Base-by-base conservation (phyloP, 164 flowering plant species). In the Nymphaea thermarum region DNA sequence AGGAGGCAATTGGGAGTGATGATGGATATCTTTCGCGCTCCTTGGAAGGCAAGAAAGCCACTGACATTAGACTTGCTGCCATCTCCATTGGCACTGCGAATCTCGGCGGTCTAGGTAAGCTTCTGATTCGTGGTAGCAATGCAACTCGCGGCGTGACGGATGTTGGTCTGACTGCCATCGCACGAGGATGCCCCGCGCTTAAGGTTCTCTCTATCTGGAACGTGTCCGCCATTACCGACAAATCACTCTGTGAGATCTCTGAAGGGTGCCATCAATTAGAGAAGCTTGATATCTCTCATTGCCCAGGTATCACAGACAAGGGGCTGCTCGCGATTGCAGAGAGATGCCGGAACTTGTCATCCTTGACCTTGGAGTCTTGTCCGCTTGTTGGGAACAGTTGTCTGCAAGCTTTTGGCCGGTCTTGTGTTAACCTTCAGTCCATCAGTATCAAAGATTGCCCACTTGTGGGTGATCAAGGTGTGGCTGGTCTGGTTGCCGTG, bases 81-180 rank as follows among this genome's bases (percentile, higher is more conserved):
- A 83, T 85, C 43, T 84, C 93, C n/a, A 87, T 88, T 55, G 92
- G 94, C 63, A 86, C 82, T 14, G 71, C 80, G 44, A 64, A 78
- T 71, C 87, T 74, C 42, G 91, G 93, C 4, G 96, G 94, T 1
- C 77, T 90, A n/a, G 88, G 88, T 4, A 88, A 85, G 85, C 87
- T 90, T 67, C 74, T 82, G 18, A 80, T 87, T 69, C 73, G 84
- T 2, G 86, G 89, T 44, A 79, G 76, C 74, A 80, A 76, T 59
- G 73, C 81, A 6, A 7, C 64, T 61, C 77, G 80, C 57, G 79
- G 89, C 18, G 84, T 86, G 11, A 77, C 96, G 3, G 66, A 83
- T 62, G 7, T 71, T 65, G 92, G 96, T 43, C 75, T 90, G 55
- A 74, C 83, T 14, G 82, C 86, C 15, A 80, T 90, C 16, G 88